Evolutionary conservation across 495 filamentous ascomycete species (phyloP), one percentile per base, ranked within the genome.

Genomic region (Usnea hakonensis): DNA sequence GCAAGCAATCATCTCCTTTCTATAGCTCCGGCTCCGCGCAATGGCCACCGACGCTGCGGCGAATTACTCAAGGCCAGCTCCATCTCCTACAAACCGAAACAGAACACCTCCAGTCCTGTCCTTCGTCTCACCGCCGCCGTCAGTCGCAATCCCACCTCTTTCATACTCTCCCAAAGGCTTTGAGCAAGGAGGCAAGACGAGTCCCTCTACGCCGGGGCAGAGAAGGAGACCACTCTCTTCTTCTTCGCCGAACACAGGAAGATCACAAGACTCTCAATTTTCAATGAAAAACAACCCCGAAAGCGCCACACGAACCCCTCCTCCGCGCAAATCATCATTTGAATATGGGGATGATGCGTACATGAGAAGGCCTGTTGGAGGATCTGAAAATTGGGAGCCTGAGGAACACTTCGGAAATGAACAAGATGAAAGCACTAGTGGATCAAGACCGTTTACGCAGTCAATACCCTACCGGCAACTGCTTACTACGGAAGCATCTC

Each of bases 401-500:
- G 38, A 48, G 43, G 43, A 46, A 56, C 38, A 52, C 3, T 63
- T 46, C 19, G 61, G 56, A 23, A 21, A 28, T 0, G 50, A 58
- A 32, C 55, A 55, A 38, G 40, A 61, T 23, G 26, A 57, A 32
- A 64, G 56, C 23, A 33, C 56, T 7, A 66, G 64, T 37, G 61
- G 37, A 58, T 61, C 60, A 9, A 26, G 65, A 44, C 71, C 72
- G 13, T 41, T 69, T 13, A 70, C 65, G 6, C 57, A 71, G 35
- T 67, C 71, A 23, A 66, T 74, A 30, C 71, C 73, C 6, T 74
- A 68, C 46, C 66, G 71, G 61, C 69, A 69, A 14, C 67, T 61
- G 41, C 68, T 66, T 48, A 71, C 69, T 32, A 73, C 77, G 21
- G 73, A 77, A 43, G 67, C 67, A 26, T 62, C 71, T 55, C 67